Evolutionary conservation across 176 grass and related monocot species (phyloP), one percentile per base, ranked within the genome.

Genomic region (Musa schizocarpa): DNA sequence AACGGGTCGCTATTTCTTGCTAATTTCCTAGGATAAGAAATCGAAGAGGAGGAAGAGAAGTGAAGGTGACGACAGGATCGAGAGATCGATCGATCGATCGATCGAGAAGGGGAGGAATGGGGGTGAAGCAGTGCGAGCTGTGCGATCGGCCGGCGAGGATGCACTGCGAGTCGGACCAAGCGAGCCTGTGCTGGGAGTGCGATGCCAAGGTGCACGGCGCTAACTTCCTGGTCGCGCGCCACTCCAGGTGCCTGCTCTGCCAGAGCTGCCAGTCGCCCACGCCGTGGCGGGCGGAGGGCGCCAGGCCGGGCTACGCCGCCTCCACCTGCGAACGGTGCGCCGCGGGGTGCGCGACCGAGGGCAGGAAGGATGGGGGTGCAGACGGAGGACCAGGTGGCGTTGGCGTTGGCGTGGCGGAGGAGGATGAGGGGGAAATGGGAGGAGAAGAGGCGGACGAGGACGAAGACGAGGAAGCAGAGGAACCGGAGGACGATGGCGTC

Each of bases 151-250:
- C 16, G 0, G 89, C 89, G 63, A 68, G 77, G 24, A 82, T 96
- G 48, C 88, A 92, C 82, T 96, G 92, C 85, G 86, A 78, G 63
- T 81, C 88, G 7, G 92, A 96, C 86, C 77, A 81, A 19, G 92
- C 92, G 24, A 81, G 84, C 70, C 77, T 96, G 1, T 96, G 92
- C 84, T 76, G n/a, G 27, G 13, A 68, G 0, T 96, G 92, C 83
- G 88, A 96, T 70, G 86, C 85, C 55, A 53, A 76, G 53, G 92
- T 96, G 1, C 92, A 96, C 69, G 88, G 88, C 57, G 92, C 92
- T 17, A 96, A 92, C 76, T 88, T 95, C 78, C 92, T 95, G 50
- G 88, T 89, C 54, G 87, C 88, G 2, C 83, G 91, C 0, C 91
- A 95, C 78, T 43, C 34, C 34, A 43, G 34, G 34, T 43, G 34